Conservation (phyloP, 164 flowering plant genomes). For the Paratinospora sagittata region DNA sequence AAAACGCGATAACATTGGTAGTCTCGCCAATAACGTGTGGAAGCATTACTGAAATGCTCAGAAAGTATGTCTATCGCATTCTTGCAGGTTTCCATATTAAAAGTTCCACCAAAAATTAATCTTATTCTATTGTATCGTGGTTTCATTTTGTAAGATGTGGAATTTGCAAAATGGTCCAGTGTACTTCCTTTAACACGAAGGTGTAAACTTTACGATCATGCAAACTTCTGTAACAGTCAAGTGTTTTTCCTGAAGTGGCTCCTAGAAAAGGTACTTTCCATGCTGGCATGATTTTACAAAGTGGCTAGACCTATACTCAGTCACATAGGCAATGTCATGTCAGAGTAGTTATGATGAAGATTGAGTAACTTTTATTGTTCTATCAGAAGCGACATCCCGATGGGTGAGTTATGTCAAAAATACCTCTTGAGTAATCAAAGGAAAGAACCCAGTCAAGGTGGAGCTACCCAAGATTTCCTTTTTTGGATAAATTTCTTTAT, state of each 20-base stretch:
- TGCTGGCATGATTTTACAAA: too few relatives aligned
- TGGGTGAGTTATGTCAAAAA: too few relatives aligned
- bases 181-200: neutral
- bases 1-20: conserved; percentile 57
- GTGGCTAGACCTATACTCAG: neutral
- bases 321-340: neutral
- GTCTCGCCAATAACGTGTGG: conserved; percentile 61
- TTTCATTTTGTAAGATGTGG: neutral
- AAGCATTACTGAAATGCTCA: conserved; percentile 64
- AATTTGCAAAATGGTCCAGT: neutral
- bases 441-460: too few relatives aligned
- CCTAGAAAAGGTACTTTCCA: neutral
- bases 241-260: neutral
- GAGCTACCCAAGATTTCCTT: too few relatives aligned
- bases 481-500: too few relatives aligned
- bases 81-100: conserved; percentile 4
- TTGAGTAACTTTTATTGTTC: too few relatives aligned
- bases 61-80: conserved; percentile 43
- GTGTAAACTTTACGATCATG: neutral
- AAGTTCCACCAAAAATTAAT: neutral
- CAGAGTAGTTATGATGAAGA: too few relatives aligned
- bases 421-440: too few relatives aligned
- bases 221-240: neutral
- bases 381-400: neutral
- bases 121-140: neutral